A percentile compares a stretch with the other conserved stretches of the same genome.
These are phyloP conservation scores for Davidsoniella eucalypti DNA, from an alignment of 2,329 filamentous ascomycete species.

Conservation along the genomic window DNA sequence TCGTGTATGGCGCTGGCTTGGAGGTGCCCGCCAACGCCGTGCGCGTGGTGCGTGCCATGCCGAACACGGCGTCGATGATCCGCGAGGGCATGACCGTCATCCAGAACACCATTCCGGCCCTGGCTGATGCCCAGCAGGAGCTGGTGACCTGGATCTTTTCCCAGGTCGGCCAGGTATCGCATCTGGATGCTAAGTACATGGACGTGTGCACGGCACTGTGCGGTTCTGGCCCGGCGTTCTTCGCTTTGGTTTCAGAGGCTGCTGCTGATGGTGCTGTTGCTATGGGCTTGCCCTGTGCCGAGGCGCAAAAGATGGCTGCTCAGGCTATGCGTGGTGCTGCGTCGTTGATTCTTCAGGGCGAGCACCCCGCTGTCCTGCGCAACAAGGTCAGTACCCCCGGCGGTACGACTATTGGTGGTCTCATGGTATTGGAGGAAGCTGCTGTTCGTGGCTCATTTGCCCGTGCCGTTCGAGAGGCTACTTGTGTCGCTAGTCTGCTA, in stretches of 20 bases:
- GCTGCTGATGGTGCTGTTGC: constrained; percentile 63
- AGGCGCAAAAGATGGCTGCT: constrained; percentile 61
- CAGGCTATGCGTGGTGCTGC: constrained; percentile 64
- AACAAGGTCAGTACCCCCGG: constrained; percentile 67
- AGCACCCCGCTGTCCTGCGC: constrained; percentile 57
- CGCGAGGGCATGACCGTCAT: constrained; percentile 74
- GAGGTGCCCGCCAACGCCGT: constrained; percentile 29
- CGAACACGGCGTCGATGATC: constrained; percentile 67
- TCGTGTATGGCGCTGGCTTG: constrained; percentile 36
- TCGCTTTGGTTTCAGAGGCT: constrained; percentile 58
- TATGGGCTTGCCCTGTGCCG: constrained; percentile 56
- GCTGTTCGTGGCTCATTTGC: constrained; percentile 49
- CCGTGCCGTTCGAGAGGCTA: constrained; percentile 53
- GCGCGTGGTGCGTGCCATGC: constrained; percentile 62
- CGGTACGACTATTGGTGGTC: constrained; percentile 60
- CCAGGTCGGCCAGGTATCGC: constrained; percentile 53
- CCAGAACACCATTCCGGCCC: constrained; percentile 40
- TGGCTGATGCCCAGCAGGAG: constrained; percentile 33
- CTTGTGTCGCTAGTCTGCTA: constrained; percentile 50
- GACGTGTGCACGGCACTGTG: constrained; percentile 59
- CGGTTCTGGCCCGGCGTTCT: constrained; percentile 61
- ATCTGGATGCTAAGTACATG: constrained; percentile 51
- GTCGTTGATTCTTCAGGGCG: constrained; percentile 49
- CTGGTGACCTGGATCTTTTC: constrained; percentile 65
- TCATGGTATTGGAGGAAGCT: constrained; percentile 59